Evolutionary conservation across 208 protist species (phyloP), one percentile per base, ranked within the genome.

Genomic region (Herpetomonas muscarum): DNA sequence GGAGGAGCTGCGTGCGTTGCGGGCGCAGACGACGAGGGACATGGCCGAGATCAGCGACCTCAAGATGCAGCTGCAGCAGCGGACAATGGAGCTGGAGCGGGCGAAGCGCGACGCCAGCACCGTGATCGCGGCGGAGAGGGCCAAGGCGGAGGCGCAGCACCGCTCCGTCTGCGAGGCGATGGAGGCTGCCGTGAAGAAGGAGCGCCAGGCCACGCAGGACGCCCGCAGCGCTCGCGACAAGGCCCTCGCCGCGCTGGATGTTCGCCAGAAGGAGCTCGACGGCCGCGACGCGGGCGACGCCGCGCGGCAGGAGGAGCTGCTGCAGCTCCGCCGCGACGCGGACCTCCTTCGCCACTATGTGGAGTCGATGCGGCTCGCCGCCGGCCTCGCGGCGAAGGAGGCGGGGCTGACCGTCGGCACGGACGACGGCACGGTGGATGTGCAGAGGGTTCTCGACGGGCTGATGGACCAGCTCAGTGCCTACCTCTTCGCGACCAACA

Each of bases 181-280:
- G 55, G 64, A 66, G 25, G 71, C 63, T 30, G 67, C 64, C 24
- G 58, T 70, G 55, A 45, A 55, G 31, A 55, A 51, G 37, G 74
- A 79, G 54, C 68, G 64, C 46, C 51, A 71, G 63, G 66, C 61
- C 15, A 55, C 70, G 17, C 51, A 54, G 45, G 83, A 84, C 46
- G 79, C 73, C 1, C 69, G 74, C 17, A 61, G 57, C 21, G 79
- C 73, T 1, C 72, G 83, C 6, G 83, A 87, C 44, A 45, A 56
- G 42, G 79, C 79, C 3, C 55, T 85, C 30, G 49, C 64, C 9
- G 25, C 61, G 12, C 67, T 79, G 28, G 65, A 70, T 48, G 62
- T 71, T 28, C 58, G 66, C 30, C 63, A 71, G 60, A 21, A 32
- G n/a, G 67, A 68, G 45, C 42, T 68, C 17, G 71, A 81, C 25